phyloP scores from a whole-genome alignment of 345 rosid genomes.

The Ceriops zippeliana region DNA sequence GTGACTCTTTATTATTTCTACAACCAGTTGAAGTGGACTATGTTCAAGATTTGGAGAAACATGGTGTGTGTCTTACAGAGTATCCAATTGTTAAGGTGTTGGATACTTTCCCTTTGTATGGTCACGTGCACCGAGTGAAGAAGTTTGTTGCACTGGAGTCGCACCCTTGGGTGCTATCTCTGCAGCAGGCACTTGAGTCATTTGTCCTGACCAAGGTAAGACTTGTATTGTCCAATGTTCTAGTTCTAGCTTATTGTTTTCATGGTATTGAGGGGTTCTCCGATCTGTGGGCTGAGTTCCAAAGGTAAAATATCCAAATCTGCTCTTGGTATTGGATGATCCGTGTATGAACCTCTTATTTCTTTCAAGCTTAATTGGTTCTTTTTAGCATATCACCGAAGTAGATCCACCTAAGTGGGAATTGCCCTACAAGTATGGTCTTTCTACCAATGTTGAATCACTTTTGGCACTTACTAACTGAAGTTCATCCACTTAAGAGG shows the following conservation, averaged over 20 bases:
- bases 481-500: too few relatives aligned
- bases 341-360: too few relatives aligned
- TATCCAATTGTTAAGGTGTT: slow-evolving; percentile 74
- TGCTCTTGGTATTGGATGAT: too few relatives aligned
- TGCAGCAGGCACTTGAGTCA: slow-evolving; percentile 78
- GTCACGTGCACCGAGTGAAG: slow-evolving; percentile 42
- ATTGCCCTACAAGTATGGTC: too few relatives aligned
- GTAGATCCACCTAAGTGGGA: too few relatives aligned
- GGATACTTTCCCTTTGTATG: slow-evolving; percentile 53
- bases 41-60: slow-evolving; percentile 74
- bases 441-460: too few relatives aligned
- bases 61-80: slow-evolving; percentile 71
- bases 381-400: too few relatives aligned
- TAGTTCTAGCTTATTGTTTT: neutral
- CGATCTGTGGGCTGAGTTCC: too few relatives aligned
- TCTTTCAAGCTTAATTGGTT: too few relatives aligned
- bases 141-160: slow-evolving; percentile 52
- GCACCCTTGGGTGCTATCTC: slow-evolving; percentile 75
- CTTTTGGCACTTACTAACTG: too few relatives aligned
- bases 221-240: neutral
- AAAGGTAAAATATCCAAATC: too few relatives aligned
- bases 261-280: neutral
- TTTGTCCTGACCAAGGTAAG: slow-evolving; percentile 54
- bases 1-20: slow-evolving; percentile 79
- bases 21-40: slow-evolving; percentile 87